Evolutionary conservation across 2,329 filamentous ascomycete genomes (phyloP).

Genomic region (Pseudohalonectria lignicola): DNA sequence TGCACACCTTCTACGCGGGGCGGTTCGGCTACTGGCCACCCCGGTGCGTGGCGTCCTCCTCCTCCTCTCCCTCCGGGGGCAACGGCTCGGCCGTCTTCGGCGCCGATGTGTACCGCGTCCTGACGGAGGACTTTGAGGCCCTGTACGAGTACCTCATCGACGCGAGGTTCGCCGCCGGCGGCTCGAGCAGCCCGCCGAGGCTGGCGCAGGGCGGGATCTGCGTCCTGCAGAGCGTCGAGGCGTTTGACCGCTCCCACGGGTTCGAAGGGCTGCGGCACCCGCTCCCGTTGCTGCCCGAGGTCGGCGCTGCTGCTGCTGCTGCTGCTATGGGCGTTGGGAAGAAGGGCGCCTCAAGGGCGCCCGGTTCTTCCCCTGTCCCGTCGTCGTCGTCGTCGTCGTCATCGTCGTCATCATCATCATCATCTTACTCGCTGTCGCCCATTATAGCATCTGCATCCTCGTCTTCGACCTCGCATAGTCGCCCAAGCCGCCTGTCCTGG

Average conservation of each 20-base stretch:
- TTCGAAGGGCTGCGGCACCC: constrained; percentile 52
- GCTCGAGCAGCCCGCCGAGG: constrained; percentile 39
- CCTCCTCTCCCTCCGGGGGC: constrained; percentile 8
- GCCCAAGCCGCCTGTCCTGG: constrained; percentile 8
- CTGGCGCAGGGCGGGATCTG: constrained; percentile 57
- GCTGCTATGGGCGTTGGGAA: neutral
- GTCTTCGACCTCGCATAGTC: too few relatives aligned
- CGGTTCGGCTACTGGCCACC: constrained; percentile 67
- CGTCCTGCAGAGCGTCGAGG: constrained; percentile 54
- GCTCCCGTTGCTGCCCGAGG: constrained; percentile 53
- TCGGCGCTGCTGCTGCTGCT: constrained; percentile 2
- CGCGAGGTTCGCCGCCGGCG: constrained; percentile 34
- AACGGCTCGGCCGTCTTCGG: constrained; percentile 31
- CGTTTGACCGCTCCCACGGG: constrained; percentile 52
- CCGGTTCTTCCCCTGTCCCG: neutral
- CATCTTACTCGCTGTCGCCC: too few relatives aligned
- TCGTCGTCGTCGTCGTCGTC: neutral
- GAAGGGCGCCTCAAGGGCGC: too few relatives aligned
- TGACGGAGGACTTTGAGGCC: constrained; percentile 60
- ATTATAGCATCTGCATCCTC: too few relatives aligned
- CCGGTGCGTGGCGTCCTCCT: constrained; percentile 25
- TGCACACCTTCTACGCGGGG: constrained; percentile 54
- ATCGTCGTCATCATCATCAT: too few relatives aligned
- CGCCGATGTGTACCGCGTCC: constrained; percentile 43
- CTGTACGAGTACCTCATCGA: constrained; percentile 66